Percentiles rank a stretch among this genome's conserved stretches.
Conservation (phyloP, 2,329 filamentous ascomycete genomes). For the Penicillium psychrosexuale region DNA sequence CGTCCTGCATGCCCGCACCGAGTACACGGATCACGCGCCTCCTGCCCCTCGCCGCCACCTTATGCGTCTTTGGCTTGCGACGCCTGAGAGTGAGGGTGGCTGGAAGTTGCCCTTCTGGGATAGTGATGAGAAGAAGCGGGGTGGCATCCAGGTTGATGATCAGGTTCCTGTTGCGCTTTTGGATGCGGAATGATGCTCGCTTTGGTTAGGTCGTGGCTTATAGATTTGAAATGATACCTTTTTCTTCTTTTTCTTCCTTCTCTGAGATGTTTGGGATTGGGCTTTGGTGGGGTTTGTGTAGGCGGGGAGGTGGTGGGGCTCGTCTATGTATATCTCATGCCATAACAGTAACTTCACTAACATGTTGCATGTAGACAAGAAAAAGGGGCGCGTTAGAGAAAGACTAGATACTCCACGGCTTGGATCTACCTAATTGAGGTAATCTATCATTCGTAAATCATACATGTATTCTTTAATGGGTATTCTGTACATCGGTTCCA, state of each 20-base stretch:
- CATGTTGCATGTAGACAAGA: too few species aligned
- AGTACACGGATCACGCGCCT: constrained; percentile 69
- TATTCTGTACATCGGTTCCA: constrained; percentile 1
- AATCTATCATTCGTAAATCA: neutral
- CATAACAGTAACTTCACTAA: neutral
- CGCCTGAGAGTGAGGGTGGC: constrained; percentile 76
- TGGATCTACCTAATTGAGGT: neutral
- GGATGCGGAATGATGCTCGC: constrained; percentile 65
- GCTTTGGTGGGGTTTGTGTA: neutral
- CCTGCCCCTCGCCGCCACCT: constrained; percentile 71
- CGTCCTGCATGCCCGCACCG: constrained; percentile 76
- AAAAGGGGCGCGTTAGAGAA: neutral
- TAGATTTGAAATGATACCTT: constrained; percentile 15
- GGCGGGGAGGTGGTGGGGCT: neutral
- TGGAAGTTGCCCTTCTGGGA: constrained; percentile 84
- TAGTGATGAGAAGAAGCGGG: constrained; percentile 77
- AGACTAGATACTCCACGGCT: too few species aligned
- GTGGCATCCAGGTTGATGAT: constrained; percentile 84
- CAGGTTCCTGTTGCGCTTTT: constrained; percentile 70
- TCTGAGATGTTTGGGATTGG: neutral
- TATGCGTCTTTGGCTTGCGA: constrained; percentile 80
- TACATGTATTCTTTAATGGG: neutral
- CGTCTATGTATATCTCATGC: neutral
- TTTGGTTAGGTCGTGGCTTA: constrained; percentile 39
- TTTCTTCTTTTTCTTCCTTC: neutral